A percentile compares a stretch with the other conserved stretches of the same genome.
phyloP scores from a whole-genome alignment of 306 rosid genomes.

The Quercus bicolor region DNA sequence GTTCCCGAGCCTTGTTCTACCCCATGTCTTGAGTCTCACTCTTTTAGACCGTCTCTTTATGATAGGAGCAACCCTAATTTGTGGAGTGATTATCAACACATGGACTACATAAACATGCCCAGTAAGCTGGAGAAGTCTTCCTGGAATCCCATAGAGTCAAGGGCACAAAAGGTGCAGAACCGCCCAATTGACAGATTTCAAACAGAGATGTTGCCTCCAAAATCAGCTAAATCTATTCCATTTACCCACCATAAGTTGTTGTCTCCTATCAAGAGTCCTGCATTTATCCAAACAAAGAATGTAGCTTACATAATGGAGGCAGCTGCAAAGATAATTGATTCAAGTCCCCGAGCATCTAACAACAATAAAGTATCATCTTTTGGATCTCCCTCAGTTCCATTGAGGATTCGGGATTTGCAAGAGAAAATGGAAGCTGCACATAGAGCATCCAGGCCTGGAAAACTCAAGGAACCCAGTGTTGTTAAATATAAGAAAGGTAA shows the following conservation, averaged over 20 bases:
- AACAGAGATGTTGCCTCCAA: constrained; percentile 85
- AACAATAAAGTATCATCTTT: constrained; percentile 39
- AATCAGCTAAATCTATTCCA: constrained; percentile 81
- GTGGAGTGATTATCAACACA: constrained; percentile 32
- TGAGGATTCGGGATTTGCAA: constrained; percentile 72
- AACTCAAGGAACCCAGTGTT: constrained; percentile 25
- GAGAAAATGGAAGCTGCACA: constrained; percentile 68
- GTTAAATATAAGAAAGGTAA: constrained; percentile 33
- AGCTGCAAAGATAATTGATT: constrained; percentile 82
- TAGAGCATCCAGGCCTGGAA: constrained; percentile 42
- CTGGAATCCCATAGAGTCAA: constrained; percentile 43
- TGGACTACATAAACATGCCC: constrained; percentile 42
- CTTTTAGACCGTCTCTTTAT: constrained; percentile 42
- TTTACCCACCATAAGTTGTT: constrained; percentile 74
- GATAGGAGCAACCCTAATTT: constrained; percentile 32
- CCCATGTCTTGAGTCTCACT: constrained; percentile 33
- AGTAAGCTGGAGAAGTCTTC: constrained; percentile 48
- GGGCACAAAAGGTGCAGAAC: constrained; percentile 43
- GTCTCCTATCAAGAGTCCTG: constrained; percentile 81
- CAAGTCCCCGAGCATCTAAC: constrained; percentile 59
- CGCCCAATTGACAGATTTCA: constrained; percentile 66
- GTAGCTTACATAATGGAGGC: constrained; percentile 76
- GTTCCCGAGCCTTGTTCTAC: constrained; percentile 43
- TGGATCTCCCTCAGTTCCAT: constrained; percentile 68
- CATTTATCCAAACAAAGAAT: constrained; percentile 51